phyloP scores from a whole-genome alignment of 2,329 filamentous ascomycete genomes.

The Talaromyces atroroseus region DNA sequence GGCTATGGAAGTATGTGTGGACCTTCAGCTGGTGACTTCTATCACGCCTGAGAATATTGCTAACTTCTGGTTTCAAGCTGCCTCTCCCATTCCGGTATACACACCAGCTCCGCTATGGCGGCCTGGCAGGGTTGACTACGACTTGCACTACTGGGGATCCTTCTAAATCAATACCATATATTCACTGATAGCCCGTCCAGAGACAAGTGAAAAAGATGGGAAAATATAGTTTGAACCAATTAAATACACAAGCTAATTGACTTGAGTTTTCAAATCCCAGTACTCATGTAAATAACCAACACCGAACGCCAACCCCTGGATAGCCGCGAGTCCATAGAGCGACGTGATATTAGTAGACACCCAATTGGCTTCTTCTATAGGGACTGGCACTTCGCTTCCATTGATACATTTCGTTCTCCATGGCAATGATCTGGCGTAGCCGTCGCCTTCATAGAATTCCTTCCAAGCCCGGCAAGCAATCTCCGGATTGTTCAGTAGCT shows the following conservation, averaged over 20 bases:
- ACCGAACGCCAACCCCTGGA: conserved; percentile 44
- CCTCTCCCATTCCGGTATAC: conserved; percentile 27
- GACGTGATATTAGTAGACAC: conserved; percentile 54
- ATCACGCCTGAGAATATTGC: background rate
- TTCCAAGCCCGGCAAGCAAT: conserved; percentile 50
- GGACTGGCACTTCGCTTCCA: conserved; percentile 42
- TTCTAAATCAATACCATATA: conserved; percentile 13
- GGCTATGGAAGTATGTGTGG: conserved; percentile 27
- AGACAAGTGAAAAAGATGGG: no score
- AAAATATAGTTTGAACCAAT: no score
- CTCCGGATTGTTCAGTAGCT: conserved; percentile 40
- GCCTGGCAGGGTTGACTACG: conserved; percentile 24
- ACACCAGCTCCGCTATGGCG: conserved; percentile 30
- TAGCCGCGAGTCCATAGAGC: conserved; percentile 53
- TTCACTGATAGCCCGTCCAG: no score
- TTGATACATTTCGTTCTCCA: conserved; percentile 33
- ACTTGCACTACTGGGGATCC: conserved; percentile 27
- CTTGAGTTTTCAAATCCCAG: background rate
- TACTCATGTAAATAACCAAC: background rate
- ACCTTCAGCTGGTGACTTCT: background rate
- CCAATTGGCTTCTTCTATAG: conserved; percentile 54
- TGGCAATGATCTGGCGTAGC: conserved; percentile 10
- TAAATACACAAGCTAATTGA: no score
- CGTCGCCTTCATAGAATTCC: conserved; percentile 40
- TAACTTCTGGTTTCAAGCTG: conserved; percentile 13